phyloP scores from a whole-genome alignment of 257 asterid species.

The Plantago elongata region DNA sequence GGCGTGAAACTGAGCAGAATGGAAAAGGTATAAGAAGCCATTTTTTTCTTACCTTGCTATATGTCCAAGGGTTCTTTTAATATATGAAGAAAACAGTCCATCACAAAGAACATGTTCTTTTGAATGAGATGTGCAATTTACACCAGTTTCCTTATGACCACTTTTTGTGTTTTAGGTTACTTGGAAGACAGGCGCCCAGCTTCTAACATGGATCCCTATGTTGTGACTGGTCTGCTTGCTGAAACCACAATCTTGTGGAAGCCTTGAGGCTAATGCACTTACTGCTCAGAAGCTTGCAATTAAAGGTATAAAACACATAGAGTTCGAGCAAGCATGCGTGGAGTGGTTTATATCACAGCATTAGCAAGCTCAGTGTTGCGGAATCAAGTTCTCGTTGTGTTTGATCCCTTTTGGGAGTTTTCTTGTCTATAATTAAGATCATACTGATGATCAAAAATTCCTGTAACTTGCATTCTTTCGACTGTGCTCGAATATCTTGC shows the following conservation, averaged over 20 bases:
- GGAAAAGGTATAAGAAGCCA: constrained; percentile 62
- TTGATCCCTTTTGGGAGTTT: constrained; percentile 21
- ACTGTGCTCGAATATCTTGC: constrained; percentile 15
- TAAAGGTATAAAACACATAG: constrained; percentile 47
- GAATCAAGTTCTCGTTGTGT: constrained; percentile 24
- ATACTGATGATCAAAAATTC: constrained; percentile 28
- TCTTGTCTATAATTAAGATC: constrained; percentile 33
- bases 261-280: constrained; percentile 85
- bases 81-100: neutral
- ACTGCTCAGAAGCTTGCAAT: constrained; percentile 69
- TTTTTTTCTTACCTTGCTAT: neutral
- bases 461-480: constrained; percentile 20
- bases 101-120: neutral
- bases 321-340: constrained; percentile 7
- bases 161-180: constrained; percentile 46
- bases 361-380: constrained; percentile 17
- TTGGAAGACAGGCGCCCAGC: constrained; percentile 99
- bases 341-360: constrained; percentile 4
- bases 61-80: neutral
- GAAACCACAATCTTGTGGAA: constrained; percentile 89
- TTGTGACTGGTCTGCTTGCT: constrained; percentile 82
- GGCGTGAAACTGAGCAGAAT: constrained; percentile 88
- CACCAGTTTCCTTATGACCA: constrained; percentile 2
- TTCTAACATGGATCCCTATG: constrained; percentile 97
- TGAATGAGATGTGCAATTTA: no score